These are phyloP conservation scores for Lasiodiplodia theobromae DNA, from an alignment of 2,329 filamentous ascomycete genomes.

Conservation along the genomic window DNA sequence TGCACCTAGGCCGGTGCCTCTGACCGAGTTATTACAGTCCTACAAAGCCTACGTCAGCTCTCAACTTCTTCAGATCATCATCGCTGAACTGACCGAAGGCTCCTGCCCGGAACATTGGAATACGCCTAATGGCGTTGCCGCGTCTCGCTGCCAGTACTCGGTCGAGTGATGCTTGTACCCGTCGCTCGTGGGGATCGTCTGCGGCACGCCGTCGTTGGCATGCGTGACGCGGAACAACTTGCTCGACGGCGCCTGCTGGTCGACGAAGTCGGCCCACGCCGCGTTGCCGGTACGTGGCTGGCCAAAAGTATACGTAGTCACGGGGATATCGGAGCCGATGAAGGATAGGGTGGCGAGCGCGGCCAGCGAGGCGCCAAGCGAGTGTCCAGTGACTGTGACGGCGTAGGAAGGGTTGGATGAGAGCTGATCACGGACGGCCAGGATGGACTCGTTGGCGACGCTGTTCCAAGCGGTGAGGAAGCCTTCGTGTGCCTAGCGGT, in stretches of 20 bases:
- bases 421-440: background rate
- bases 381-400: slow-evolving; percentile 23
- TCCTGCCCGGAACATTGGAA: slow-evolving; percentile 16
- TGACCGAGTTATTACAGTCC: slow-evolving; percentile 22
- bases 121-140: background rate
- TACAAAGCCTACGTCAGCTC: background rate
- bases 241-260: slow-evolving; percentile 6
- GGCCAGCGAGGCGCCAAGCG: slow-evolving; percentile 20
- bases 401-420: slow-evolving; percentile 7
- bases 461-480: slow-evolving; percentile 23
- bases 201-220: slow-evolving; percentile 29
- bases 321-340: slow-evolving; percentile 3
- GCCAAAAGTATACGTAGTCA: slow-evolving; percentile 23
- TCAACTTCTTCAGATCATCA: background rate
- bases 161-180: slow-evolving; percentile 26
- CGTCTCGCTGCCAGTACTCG: slow-evolving; percentile 26
- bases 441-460: slow-evolving; percentile 5
- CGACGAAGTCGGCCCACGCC: slow-evolving; percentile 18
- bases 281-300: slow-evolving; percentile 28
- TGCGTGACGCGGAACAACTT: slow-evolving; percentile 28
- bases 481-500: slow-evolving; percentile 17
- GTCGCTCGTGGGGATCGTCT: slow-evolving; percentile 15
- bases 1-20: slow-evolving; percentile 3
- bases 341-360: slow-evolving; percentile 17
- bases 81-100: background rate